Percentiles rank a stretch among this genome's conserved stretches.
Conservation (phyloP, 805 yeast genomes). For the Peterozyma xylosa region DNA sequence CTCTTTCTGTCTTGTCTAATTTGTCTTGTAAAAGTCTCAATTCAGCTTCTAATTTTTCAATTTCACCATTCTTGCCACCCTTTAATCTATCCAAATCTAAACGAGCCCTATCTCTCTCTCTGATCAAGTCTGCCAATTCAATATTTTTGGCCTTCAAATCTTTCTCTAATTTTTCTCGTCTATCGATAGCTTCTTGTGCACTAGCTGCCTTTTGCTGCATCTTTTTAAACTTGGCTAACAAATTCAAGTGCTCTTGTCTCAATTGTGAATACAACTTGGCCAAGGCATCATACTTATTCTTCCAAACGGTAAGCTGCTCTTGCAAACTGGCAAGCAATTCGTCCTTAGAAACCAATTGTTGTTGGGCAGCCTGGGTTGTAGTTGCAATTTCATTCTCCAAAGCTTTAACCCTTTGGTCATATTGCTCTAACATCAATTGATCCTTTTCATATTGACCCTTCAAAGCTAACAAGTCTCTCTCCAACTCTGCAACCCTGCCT, state of each 20-base stretch:
- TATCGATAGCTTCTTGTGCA: conserved; percentile 85
- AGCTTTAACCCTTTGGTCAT: conserved; percentile 76
- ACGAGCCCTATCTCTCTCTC: conserved; percentile 85
- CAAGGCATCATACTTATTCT: conserved; percentile 77
- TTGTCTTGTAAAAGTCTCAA: conserved; percentile 52
- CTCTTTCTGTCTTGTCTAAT: conserved; percentile 51
- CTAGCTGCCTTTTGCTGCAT: conserved; percentile 78
- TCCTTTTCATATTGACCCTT: conserved; percentile 82
- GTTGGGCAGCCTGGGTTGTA: conserved; percentile 56
- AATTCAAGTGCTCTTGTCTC: conserved; percentile 82
- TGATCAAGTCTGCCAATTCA: conserved; percentile 80
- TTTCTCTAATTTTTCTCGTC: conserved; percentile 72
- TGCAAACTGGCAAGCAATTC: conserved; percentile 61
- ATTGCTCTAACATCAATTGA: conserved; percentile 76
- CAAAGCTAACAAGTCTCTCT: conserved; percentile 68
- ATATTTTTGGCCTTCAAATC: conserved; percentile 81
- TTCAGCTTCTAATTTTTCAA: conserved; percentile 59
- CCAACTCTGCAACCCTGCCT: conserved; percentile 73
- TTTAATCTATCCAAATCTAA: conserved; percentile 67
- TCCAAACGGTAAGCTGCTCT: conserved; percentile 74
- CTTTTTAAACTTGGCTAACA: conserved; percentile 71
- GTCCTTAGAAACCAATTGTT: conserved; percentile 69
- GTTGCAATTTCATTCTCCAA: conserved; percentile 66
- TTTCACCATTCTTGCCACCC: conserved; percentile 57
- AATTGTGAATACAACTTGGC: conserved; percentile 87